Evolutionary conservation across 2,329 filamentous ascomycete species (phyloP), one percentile per base, ranked within the genome.

Genomic region (Aspergillus ibericus): DNA sequence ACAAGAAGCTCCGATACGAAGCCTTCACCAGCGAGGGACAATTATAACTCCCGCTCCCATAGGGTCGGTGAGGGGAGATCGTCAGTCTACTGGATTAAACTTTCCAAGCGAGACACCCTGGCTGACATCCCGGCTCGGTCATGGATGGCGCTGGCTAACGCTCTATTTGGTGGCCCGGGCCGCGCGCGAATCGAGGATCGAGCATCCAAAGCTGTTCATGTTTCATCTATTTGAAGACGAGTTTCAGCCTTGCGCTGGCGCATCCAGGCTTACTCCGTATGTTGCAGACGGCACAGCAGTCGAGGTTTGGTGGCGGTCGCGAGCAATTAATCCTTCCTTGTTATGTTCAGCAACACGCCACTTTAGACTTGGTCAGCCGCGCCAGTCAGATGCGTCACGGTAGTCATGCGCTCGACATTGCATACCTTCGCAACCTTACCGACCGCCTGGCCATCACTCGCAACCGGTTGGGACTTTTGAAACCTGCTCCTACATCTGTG

Each of bases 381-480:
- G 29, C 49, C 53, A 53, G 63, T 63, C 63, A 63, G 50, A 55
- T 44, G 25, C 50, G 25, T 35, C 38, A 25, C 42, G 16, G 20
- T 48, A 61, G 59, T 65, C 63, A 65, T 60, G 59, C 63, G 63
- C 61, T 34, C 61, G 36, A 54, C 15, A 36, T 7, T 59, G 59
- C 61, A 56, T 59, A 36, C 34, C 22, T 47, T 56, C 58, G 55
- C 56, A 47, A 42, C 58, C 32, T 56, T 55, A 27, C 44, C 35
- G 10, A 15, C 27, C 27, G 36, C 40, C 47, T 27, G 16, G n/a
- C 42, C 46, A 46, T 40, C 55, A 53, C 29, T 53, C 53, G 2
- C 12, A 25, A 48, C 13, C 20, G 29, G 34, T 35, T 27, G 20
- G 53, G 32, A 10, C 38, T 20, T 10, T 49, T 12, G 20, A 29